Base-by-base conservation (phyloP, 2,329 filamentous ascomycete genomes). In the Aspergillus ochraceoroseus region DNA sequence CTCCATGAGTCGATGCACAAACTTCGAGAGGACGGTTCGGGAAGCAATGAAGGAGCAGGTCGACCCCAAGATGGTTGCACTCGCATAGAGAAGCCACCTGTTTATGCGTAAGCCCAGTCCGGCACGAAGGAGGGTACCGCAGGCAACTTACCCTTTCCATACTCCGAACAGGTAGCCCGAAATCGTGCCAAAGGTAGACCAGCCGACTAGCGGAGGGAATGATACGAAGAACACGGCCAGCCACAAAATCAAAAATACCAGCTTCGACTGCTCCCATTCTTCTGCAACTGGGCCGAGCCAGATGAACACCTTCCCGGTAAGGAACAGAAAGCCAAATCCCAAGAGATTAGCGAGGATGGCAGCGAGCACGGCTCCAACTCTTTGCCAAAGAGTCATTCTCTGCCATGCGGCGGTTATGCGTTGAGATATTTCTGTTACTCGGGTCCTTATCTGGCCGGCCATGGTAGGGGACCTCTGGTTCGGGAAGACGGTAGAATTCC, bases 121-220 rank as follows among this genome's bases (percentile, higher is more conserved):
- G n/a, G n/a, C n/a, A n/a, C 13, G 17, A 19, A 26, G 9, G 25
- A 14, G 17, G 12, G 4, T 12, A 34, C 34, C 2, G 13, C 28
- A 32, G 13, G 18, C 17, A 44, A 77, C 70, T 72, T 79, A 92
- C 68, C 80, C 80, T 56, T 80, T 78, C 42, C 80, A 80, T 53
- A 85, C 75, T 0, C 83, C 83, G 60, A 82, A 86, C 11, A 87
- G 76, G 55, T 85, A 86, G 0, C 83, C 83, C 3, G 79, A 71
- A 13, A 84, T 72, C 1, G 82, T 85, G 19, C 84, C 71, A 54
- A 83, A 82, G 1, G 83, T 86, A 46, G 83, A 86, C 71, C 94
- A 95, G 9, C 89, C 89, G 48, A 95, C 83, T 54, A 94, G 65
- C 2, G 89, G 89, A 13, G 89, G 89, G 63, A 95, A 94, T 2